A percentile compares a stretch with the other conserved stretches of the same genome.
phyloP scores from a whole-genome alignment of 805 yeast genomes.

The Yamadazyma sp. region DNA sequence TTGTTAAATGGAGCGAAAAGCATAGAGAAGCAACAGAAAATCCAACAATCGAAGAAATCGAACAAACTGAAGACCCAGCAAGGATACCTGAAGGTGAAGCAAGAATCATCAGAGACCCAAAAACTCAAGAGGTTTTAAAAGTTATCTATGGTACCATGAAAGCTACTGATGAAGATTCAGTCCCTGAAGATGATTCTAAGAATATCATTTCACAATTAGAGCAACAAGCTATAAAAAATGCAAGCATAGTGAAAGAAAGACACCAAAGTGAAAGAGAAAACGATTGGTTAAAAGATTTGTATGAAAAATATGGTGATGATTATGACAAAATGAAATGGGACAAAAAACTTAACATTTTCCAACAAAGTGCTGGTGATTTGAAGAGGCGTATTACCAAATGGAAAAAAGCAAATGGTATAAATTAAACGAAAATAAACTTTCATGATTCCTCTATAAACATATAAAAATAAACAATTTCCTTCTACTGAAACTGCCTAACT shows the following conservation, averaged over 20 bases:
- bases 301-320: conserved; percentile 82
- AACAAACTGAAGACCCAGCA: conserved; percentile 48
- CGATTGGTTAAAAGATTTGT: conserved; percentile 63
- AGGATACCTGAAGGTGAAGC: conserved; percentile 79
- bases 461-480: no score
- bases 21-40: conserved; percentile 27
- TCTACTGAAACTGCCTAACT: no score
- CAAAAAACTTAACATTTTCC: conserved; percentile 74
- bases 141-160: conserved; percentile 71
- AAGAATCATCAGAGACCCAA: conserved; percentile 64
- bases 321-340: conserved; percentile 92
- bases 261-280: conserved; percentile 68
- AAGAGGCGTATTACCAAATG: conserved; percentile 68
- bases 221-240: conserved; percentile 39
- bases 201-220: conserved; percentile 71
- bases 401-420: conserved; percentile 47
- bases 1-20: conserved; percentile 36
- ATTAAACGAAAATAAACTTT: no score
- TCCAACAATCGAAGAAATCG: conserved; percentile 36
- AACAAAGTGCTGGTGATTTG: conserved; percentile 82
- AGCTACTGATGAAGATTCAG: conserved; percentile 15
- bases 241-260: conserved; percentile 51
- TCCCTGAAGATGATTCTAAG: conserved; percentile 22
- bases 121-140: conserved; percentile 58
- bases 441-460: no score